Evolutionary conservation across 768 basidiomycete species (phyloP), one percentile per base, ranked within the genome.

Genomic region (Tricholoma saponaceum): DNA sequence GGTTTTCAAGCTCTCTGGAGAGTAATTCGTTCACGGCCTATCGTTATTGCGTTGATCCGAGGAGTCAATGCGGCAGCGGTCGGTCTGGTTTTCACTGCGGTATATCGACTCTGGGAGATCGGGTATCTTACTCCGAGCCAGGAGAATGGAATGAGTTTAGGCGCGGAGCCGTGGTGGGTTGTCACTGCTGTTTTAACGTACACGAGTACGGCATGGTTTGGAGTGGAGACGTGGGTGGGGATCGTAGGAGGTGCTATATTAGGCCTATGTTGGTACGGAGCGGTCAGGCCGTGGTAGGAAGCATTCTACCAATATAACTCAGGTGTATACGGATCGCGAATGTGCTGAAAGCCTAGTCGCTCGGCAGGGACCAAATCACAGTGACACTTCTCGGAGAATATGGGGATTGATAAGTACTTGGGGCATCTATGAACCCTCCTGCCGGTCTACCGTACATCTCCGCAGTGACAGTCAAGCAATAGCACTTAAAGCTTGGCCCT

Each of bases 51-150:
- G 56, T 44, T 72, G 9, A 50, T 79, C 52, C 62, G 76, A 54
- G 77, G 76, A 3, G 64, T 78, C 16, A 77, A 76, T 56, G 76
- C 76, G 16, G 67, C 74, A 30, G 77, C 77, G 16, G 73, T 76
- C 35, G 77, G 76, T 3, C 70, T 79, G 23, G 69, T 79, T 16
- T 47, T 47, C 25, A 47, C 46, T 26, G 46, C 46, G 14, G 46
- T 47, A 4, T 47, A 47, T 47, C 46, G 46, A 26, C 46, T 47
- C 14, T 47, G 46, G 46, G 46, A 47, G 14, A 47, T 47, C 16
- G 46, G 46, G 25, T 47, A 47, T 47, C 25, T 47, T 13, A 47
- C 46, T 8, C 46, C 46, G 25, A 26, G 46, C 23, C 13, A 16
- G 16, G 46, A 47, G 7, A 26, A 5, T 5, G 46, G 46, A 47